A percentile compares a stretch with the other conserved stretches of the same genome.
Evolutionary conservation across 768 basidiomycete species (phyloP).

Genomic region (Amanita polypyramis): DNA sequence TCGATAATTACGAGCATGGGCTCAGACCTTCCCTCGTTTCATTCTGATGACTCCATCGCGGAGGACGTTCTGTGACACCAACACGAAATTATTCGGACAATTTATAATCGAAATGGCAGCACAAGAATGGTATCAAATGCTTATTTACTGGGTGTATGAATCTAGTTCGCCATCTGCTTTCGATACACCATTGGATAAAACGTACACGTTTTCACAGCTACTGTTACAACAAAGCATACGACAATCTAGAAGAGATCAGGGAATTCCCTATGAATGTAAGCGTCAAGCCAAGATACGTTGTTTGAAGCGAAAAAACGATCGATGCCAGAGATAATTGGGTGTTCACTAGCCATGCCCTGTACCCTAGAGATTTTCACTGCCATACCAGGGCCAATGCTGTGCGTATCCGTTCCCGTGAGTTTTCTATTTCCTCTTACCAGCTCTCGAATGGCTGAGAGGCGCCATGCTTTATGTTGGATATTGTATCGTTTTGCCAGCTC

Average conservation of each 20-base stretch:
- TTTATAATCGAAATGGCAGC: background rate
- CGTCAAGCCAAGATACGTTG: background rate
- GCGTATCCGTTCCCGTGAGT: conserved; percentile 17
- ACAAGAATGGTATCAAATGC: background rate
- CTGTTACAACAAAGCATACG: background rate
- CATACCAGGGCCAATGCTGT: conserved; percentile 17
- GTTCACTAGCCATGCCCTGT: conserved; percentile 2
- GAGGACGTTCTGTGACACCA: background rate
- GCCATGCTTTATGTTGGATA: conserved; percentile 19
- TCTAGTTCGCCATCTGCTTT: too few species aligned
- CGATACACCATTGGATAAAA: too few species aligned
- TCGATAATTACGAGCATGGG: background rate
- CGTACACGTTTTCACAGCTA: background rate
- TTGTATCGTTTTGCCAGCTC: conserved; percentile 19
- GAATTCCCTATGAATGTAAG: background rate
- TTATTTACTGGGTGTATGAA: too few species aligned
- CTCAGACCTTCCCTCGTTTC: background rate
- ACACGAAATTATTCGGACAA: background rate
- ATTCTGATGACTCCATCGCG: background rate
- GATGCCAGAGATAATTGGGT: background rate
- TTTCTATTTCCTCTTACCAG: conserved; percentile 15
- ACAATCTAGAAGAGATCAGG: background rate
- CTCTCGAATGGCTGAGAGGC: conserved; percentile 18
- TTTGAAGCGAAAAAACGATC: background rate
- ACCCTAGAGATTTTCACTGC: conserved; percentile 15